A percentile compares a stretch with the other conserved stretches of the same genome.
phyloP scores from a whole-genome alignment of 1,284 basidiomycete species.

The Spongiforma sp. region DNA sequence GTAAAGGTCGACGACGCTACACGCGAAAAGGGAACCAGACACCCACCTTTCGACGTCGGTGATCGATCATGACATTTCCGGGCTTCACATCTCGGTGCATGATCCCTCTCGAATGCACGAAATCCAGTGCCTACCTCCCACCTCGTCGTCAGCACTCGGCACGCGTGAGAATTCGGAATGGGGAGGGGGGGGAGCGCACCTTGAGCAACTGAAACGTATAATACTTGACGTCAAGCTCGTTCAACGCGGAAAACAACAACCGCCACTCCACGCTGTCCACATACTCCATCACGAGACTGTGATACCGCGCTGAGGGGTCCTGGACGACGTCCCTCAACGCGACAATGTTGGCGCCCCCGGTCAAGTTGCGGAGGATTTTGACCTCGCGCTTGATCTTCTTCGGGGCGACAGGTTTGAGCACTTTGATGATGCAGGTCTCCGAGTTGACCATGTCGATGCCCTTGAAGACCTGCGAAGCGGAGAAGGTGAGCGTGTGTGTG shows the following conservation, averaged over 20 bases:
- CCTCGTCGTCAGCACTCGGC: too few species aligned
- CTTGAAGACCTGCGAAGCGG: conserved; percentile 72
- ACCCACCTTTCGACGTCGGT: conserved; percentile 74
- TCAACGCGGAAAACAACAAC: conserved; percentile 73
- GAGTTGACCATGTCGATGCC: conserved; percentile 82
- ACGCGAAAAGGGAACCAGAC: not conserved
- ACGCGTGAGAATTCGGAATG: too few species aligned
- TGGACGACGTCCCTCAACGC: conserved; percentile 85
- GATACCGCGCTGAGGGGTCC: conserved; percentile 76
- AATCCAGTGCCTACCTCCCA: conserved; percentile 91
- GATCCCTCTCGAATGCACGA: conserved; percentile 87
- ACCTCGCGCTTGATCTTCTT: conserved; percentile 95
- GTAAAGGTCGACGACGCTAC: not conserved
- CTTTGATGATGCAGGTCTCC: conserved; percentile 87
- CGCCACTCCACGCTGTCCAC: conserved; percentile 90
- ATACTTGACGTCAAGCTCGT: conserved; percentile 83
- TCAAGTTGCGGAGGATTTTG: conserved; percentile 88
- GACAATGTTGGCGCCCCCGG: conserved; percentile 87
- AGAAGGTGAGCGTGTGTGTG: not conserved
- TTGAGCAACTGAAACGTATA: conserved; percentile 88
- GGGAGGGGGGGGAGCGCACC: conserved; percentile 51
- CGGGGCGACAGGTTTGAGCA: conserved; percentile 90
- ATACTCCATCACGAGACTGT: conserved; percentile 87
- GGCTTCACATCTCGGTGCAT: conserved; percentile 95
- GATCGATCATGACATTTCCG: conserved; percentile 92